Evolutionary conservation across 1,284 basidiomycete species (phyloP), one percentile per base, ranked within the genome.

Genomic region (Paramarasmius palmivorus): DNA sequence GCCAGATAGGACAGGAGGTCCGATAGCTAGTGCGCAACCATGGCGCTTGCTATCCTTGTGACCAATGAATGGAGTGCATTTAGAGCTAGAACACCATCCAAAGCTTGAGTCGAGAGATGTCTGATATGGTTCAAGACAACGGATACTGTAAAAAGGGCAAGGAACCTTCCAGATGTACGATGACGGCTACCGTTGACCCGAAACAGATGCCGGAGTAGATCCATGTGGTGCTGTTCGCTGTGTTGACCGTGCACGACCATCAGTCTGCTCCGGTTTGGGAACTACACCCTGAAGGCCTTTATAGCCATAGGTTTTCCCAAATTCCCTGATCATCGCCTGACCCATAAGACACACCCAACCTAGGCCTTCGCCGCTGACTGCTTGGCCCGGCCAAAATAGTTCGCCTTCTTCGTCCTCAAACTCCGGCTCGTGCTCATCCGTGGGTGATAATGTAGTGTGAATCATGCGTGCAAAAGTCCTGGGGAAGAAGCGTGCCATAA

Each of bases 381-480:
- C 74, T 60, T 88, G 83, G 35, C 82, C 81, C 0, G 88, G 89
- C 89, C 88, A 91, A 64, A 82, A 88, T 15, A 91, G 73, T 62
- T 90, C 89, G 57, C 88, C 86, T 64, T 90, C 88, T 58, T 87
- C 84, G 60, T 91, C 88, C 63, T 90, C 88, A 54, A 90, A 82
- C 58, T 90, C 88, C 7, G 86, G 85, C 59, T 90, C 87, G 53
- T 84, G 77, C 65, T 91, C 88, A 59, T 91, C 88, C 12, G 74
- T 73, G 0, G 78, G 72, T 1, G 74, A 71, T 38, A 89, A 70
- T n/a, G 79, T 82, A 22, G 84, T 81, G 57, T 81, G 72, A 55
- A 87, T 73, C 74, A 90, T 78, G 49, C 88, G 83, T 15, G 83
- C 77, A 65, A 86, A 89, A 1, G 88, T 91, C 34, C 73, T 77